Conservation (phyloP, 352 stramenopile species). For the Globisporangium nagaii region DNA sequence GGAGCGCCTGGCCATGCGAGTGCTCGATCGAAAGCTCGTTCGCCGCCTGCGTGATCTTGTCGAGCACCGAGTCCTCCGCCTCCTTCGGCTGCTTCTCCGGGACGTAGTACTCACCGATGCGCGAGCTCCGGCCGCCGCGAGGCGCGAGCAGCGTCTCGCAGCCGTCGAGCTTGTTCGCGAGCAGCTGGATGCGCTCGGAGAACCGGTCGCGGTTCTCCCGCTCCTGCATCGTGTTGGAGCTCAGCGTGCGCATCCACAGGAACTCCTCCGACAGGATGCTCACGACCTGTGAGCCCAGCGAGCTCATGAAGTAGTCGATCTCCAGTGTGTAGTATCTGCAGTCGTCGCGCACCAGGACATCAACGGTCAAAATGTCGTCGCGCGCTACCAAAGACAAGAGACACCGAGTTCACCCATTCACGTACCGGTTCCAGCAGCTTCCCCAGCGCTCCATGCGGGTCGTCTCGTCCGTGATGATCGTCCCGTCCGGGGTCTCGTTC, state of each 20-base stretch:
- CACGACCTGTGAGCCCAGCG: slow-evolving; percentile 88
- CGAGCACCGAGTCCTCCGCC: slow-evolving; percentile 69
- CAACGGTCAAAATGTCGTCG: too few species aligned
- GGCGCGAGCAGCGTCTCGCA: slow-evolving; percentile 60
- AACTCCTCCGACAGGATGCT: slow-evolving; percentile 92
- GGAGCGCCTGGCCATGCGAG: slow-evolving; percentile 71
- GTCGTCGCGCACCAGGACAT: not conserved
- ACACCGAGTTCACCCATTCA: not conserved
- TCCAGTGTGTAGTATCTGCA: slow-evolving; percentile 91
- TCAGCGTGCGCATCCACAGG: slow-evolving; percentile 89
- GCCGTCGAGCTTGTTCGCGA: slow-evolving; percentile 81
- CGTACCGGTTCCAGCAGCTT: slow-evolving; percentile 90
- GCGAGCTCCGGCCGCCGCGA: slow-evolving; percentile 45
- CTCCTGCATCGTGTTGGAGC: slow-evolving; percentile 87
- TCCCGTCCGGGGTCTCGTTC: slow-evolving; percentile 95
- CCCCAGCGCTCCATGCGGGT: slow-evolving; percentile 95
- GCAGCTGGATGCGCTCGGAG: slow-evolving; percentile 83
- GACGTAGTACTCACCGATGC: slow-evolving; percentile 85
- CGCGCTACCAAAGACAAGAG: not conserved
- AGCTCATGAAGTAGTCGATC: slow-evolving; percentile 97
- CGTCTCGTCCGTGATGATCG: slow-evolving; percentile 90
- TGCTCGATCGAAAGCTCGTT: slow-evolving; percentile 86
- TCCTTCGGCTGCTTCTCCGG: slow-evolving; percentile 79
- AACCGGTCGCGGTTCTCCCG: slow-evolving; percentile 87
- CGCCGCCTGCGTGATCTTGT: slow-evolving; percentile 83